Conservation (phyloP, 805 yeast species). For the Cyberlindnera mycetangii region DNA sequence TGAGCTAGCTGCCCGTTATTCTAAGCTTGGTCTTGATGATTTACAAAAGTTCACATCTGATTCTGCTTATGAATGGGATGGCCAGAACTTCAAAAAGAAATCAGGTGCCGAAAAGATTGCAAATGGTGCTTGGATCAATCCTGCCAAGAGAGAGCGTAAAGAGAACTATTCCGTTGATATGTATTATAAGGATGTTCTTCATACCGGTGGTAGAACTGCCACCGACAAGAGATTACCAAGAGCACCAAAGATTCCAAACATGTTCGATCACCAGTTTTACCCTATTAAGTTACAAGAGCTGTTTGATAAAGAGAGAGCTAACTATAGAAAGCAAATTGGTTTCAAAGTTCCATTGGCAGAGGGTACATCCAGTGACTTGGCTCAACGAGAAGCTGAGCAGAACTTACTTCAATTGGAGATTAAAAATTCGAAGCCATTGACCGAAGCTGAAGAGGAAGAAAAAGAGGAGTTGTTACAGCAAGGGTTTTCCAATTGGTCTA, state of each 20-base stretch:
- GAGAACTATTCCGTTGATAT: conserved; percentile 85
- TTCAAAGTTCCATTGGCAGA: conserved; percentile 62
- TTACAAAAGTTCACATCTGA: conserved; percentile 72
- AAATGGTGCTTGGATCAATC: conserved; percentile 73
- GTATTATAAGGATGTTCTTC: conserved; percentile 78
- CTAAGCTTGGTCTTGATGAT: conserved; percentile 70
- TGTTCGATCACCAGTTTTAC: conserved; percentile 89
- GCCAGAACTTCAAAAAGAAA: conserved; percentile 74
- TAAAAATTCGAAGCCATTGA: conserved; percentile 72
- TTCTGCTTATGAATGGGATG: conserved; percentile 86
- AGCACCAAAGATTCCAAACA: conserved; percentile 79
- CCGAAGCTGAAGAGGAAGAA: conserved; percentile 72
- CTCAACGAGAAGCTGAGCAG: conserved; percentile 41
- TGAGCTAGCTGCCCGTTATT: conserved; percentile 59
- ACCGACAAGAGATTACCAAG: conserved; percentile 56
- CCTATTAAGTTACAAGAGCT: conserved; percentile 73
- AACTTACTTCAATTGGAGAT: conserved; percentile 68
- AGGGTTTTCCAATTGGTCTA: conserved; percentile 81
- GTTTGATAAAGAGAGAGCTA: conserved; percentile 77
- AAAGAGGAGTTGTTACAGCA: conserved; percentile 55
- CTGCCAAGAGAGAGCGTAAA: conserved; percentile 80
- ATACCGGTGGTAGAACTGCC: conserved; percentile 61
- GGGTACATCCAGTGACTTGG: conserved; percentile 42
- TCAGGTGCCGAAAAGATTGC: conserved; percentile 41
- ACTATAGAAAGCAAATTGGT: conserved; percentile 64